These are phyloP conservation scores for Petunia axillaris DNA, from an alignment of 257 asterid species.

Conservation along the genomic window DNA sequence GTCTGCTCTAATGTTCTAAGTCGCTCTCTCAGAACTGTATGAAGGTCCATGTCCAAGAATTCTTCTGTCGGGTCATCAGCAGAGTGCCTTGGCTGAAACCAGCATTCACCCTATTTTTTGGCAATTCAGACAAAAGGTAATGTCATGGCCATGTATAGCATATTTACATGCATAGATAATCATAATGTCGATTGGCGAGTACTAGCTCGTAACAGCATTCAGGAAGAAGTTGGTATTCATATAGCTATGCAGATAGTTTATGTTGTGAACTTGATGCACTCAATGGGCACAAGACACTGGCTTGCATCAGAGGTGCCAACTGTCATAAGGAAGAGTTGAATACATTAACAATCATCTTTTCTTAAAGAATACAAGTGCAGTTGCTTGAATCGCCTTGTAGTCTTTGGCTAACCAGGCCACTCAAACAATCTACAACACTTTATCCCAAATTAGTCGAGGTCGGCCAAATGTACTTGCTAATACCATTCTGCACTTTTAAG, in stretches of 20 bases:
- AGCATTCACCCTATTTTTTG: slow-evolving; percentile 40
- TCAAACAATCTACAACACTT: slow-evolving; percentile 3
- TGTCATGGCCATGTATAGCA: neutral
- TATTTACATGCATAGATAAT: neutral
- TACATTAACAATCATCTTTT: neutral
- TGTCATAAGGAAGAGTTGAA: neutral
- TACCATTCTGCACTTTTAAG: neutral
- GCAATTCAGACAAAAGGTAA: neutral
- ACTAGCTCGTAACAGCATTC: neutral
- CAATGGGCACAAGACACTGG: neutral
- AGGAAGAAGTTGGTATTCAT: neutral
- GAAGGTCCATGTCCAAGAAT: slow-evolving; percentile 10
- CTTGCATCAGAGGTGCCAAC: neutral
- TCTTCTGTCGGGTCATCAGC: neutral
- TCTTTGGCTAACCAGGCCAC: neutral
- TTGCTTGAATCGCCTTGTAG: slow-evolving; percentile 2
- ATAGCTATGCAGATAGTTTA: neutral
- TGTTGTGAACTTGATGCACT: neutral
- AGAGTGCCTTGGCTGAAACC: slow-evolving; percentile 36
- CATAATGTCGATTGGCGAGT: slow-evolving; percentile 3
- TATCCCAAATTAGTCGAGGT: neutral
- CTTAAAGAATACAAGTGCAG: neutral
- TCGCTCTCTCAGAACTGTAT: slow-evolving; percentile 27
- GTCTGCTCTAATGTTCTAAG: slow-evolving; percentile 35
- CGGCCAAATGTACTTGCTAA: neutral